These are phyloP conservation scores for Phylloporus sp. DNA, from an alignment of 768 basidiomycete species.

Conservation along the genomic window DNA sequence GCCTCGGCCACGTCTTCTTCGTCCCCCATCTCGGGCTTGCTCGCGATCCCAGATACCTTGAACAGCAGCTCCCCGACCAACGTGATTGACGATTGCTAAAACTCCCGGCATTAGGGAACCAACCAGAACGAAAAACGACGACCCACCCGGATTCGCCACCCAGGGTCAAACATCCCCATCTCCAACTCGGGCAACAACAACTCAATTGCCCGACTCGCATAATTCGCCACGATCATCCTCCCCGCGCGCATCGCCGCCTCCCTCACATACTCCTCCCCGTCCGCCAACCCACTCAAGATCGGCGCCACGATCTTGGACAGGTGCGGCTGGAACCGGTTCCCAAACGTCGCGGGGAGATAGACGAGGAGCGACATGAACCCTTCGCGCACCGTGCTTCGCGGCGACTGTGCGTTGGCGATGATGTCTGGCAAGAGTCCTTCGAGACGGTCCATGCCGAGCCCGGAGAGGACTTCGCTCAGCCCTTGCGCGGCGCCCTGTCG, in stretches of 20 bases:
- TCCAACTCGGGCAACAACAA: slow-evolving; percentile 92
- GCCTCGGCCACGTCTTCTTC: slow-evolving; percentile 65
- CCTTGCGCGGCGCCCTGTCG: slow-evolving; percentile 98
- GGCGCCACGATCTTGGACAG: slow-evolving; percentile 91
- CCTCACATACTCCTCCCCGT: slow-evolving; percentile 90
- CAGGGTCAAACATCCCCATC: slow-evolving; percentile 88
- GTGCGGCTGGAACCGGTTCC: slow-evolving; percentile 93
- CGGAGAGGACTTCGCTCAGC: slow-evolving; percentile 89
- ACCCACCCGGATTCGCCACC: slow-evolving; percentile 91
- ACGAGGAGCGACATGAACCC: slow-evolving; percentile 98
- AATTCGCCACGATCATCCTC: slow-evolving; percentile 94
- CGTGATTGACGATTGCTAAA: slow-evolving; percentile 89
- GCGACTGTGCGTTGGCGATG: slow-evolving; percentile 84
- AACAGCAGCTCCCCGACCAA: slow-evolving; percentile 94
- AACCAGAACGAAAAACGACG: background rate
- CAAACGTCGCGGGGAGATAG: slow-evolving; percentile 93
- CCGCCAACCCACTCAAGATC: slow-evolving; percentile 86
- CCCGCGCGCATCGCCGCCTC: slow-evolving; percentile 99
- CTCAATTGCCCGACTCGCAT: slow-evolving; percentile 88
- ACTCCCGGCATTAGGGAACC: background rate
- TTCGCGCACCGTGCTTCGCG: slow-evolving; percentile 87
- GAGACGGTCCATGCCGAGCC: slow-evolving; percentile 95
- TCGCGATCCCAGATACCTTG: slow-evolving; percentile 94
- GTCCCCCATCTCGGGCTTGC: slow-evolving; percentile 73
- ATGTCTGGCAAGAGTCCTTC: slow-evolving; percentile 94